phyloP scores from a whole-genome alignment of 257 asterid genomes.

The Linaria vulgaris region DNA sequence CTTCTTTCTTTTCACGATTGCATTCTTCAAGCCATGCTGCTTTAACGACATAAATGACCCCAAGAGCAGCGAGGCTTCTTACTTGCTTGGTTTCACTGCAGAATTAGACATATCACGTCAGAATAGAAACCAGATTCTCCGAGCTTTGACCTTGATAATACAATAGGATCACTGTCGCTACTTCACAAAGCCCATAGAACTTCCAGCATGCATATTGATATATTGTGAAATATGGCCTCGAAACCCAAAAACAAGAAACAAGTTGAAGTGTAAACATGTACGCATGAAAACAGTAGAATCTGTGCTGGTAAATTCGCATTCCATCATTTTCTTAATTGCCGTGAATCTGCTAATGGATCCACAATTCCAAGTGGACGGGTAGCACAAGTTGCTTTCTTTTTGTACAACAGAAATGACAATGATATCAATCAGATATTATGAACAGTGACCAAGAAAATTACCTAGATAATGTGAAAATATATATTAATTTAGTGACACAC shows the following conservation, averaged over 20 bases:
- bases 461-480: slow-evolving; percentile 1
- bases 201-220: slow-evolving; percentile 9
- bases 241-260: too few species aligned
- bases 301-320: not conserved
- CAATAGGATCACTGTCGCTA: slow-evolving; percentile 1
- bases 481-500: too few species aligned
- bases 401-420: slow-evolving; percentile 9
- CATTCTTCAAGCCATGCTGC: slow-evolving; percentile 91
- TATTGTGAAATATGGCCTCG: not conserved
- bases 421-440: slow-evolving; percentile 20
- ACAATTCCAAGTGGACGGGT: not conserved
- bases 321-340: slow-evolving; percentile 21
- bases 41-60: slow-evolving; percentile 73
- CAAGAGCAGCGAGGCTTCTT: slow-evolving; percentile 75
- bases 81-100: slow-evolving; percentile 86
- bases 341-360: slow-evolving; percentile 1
- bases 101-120: slow-evolving; percentile 28
- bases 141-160: slow-evolving; percentile 23
- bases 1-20: slow-evolving; percentile 63
- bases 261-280: not conserved
- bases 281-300: slow-evolving; percentile 22
- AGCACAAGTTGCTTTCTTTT: slow-evolving; percentile 2
- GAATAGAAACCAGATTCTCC: slow-evolving; percentile 12
- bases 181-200: slow-evolving; percentile 8
- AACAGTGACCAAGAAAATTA: slow-evolving; percentile 4